A percentile compares a stretch with the other conserved stretches of the same genome.
Conservation (phyloP, 139 green algal species). For the Tetraselmis striata region DNA sequence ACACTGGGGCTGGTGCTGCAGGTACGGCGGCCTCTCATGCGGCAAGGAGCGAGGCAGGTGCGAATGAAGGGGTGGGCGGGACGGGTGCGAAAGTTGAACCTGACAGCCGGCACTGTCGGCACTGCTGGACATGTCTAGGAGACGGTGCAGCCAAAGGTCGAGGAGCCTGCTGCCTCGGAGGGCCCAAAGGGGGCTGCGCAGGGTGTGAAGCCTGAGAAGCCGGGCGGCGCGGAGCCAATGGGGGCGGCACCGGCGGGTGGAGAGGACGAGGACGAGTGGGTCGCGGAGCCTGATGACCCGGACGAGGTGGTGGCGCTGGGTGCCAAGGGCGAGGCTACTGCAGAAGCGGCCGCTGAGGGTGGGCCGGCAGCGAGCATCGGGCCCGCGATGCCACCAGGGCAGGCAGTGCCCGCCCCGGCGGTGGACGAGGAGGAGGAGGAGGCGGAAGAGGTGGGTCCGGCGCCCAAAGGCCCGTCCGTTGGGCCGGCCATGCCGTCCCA, state of each 20-base stretch:
- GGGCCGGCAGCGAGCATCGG: no score
- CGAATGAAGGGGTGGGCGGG: not conserved
- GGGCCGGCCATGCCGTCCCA: slow-evolving; percentile 49
- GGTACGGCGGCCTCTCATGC: not conserved
- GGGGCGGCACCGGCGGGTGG: slow-evolving; percentile 15
- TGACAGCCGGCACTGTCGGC: no score
- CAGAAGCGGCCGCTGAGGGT: slow-evolving; percentile 15
- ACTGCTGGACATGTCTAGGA: no score
- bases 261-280: slow-evolving; percentile 1
- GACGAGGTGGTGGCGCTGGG: not conserved
- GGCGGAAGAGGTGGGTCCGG: slow-evolving; percentile 51
- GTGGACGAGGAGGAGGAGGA: slow-evolving; percentile 29
- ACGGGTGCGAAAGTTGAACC: no score
- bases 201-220: not conserved
- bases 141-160: no score
- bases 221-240: no score
- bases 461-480: slow-evolving; percentile 2
- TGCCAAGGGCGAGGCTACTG: not conserved
- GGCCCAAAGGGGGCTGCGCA: no score
- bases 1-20: not conserved
- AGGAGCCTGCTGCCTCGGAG: no score
- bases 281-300: not conserved
- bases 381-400: no score
- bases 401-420: not conserved
- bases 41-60: not conserved